A percentile compares a stretch with the other conserved stretches of the same genome.
Conservation (phyloP, 176 grass and related monocot species). For the Triticum monococcum region DNA sequence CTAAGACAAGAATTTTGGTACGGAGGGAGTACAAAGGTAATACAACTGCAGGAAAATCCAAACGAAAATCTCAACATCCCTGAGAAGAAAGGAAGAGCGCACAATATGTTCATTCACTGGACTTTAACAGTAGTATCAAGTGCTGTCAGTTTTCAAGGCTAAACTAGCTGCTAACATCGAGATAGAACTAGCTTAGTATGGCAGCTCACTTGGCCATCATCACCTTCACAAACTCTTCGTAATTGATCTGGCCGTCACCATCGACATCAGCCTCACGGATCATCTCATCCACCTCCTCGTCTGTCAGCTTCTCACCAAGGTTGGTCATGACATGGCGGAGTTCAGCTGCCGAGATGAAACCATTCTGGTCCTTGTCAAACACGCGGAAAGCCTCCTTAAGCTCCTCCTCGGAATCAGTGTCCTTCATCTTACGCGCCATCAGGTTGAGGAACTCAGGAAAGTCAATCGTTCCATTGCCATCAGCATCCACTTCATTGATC, state of each 20-base stretch:
- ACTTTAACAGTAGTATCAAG: conserved; percentile 2
- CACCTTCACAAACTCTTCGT: conserved; percentile 54
- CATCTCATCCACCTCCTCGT: conserved; percentile 49
- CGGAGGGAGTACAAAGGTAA: conserved; percentile 20
- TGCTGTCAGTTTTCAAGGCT: conserved; percentile 39
- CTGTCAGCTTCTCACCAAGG: conserved; percentile 54
- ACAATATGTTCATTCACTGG: neutral
- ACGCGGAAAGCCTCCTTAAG: conserved; percentile 52
- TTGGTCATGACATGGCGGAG: conserved; percentile 61
- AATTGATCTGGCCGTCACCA: conserved; percentile 52
- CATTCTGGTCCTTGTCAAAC: conserved; percentile 52
- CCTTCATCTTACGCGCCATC: conserved; percentile 53
- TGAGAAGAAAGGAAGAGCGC: conserved; percentile 23
- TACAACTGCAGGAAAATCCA: conserved; percentile 21
- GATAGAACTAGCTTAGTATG: conserved; percentile 34
- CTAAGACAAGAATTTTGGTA: no score
- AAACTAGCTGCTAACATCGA: conserved; percentile 48
- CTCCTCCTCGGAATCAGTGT: conserved; percentile 45
- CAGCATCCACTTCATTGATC: conserved; percentile 48
- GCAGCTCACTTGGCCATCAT: conserved; percentile 53
- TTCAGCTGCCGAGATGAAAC: conserved; percentile 45
- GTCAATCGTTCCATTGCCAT: conserved; percentile 48
- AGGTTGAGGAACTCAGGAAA: conserved; percentile 50
- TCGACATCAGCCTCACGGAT: conserved; percentile 38
- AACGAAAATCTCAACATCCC: conserved; percentile 24